Conservation (phyloP, 2,329 filamentous ascomycete genomes). For the Lachnum nothofagi region DNA sequence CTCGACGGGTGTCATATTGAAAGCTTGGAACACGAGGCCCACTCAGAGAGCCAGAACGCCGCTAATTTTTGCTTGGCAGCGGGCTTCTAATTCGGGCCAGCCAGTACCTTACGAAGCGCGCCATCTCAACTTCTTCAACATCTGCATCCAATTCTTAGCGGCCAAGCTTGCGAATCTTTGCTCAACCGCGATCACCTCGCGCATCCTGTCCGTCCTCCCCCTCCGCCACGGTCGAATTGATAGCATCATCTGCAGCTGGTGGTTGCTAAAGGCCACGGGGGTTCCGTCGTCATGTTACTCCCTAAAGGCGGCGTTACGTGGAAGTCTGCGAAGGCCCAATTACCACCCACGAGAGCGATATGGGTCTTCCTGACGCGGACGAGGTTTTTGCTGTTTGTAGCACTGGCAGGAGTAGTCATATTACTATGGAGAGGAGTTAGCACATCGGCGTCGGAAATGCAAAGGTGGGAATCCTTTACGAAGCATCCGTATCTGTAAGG, state of each 20-base stretch:
- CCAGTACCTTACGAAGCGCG: constrained; percentile 1
- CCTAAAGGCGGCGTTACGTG: constrained; percentile 86
- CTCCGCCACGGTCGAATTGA: constrained; percentile 24
- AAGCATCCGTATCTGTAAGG: constrained; percentile 2
- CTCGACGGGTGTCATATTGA: too few species aligned
- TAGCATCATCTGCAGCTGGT: constrained; percentile 31
- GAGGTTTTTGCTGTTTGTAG: constrained; percentile 70
- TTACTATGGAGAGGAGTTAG: constrained; percentile 85
- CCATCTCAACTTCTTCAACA: constrained; percentile 21
- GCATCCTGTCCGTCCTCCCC: constrained; percentile 13
- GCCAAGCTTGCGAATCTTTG: constrained; percentile 17
- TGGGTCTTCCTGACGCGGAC: constrained; percentile 68
- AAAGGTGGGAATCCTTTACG: constrained; percentile 56
- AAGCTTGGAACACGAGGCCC: too few species aligned
- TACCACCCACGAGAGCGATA: constrained; percentile 72
- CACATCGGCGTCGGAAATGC: constrained; percentile 77
- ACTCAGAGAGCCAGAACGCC: too few species aligned
- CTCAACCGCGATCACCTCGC: constrained; percentile 7
- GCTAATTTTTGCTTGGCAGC: neutral
- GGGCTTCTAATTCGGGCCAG: too few species aligned
- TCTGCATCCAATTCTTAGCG: constrained; percentile 13
- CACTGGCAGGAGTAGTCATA: constrained; percentile 64
- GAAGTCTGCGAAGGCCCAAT: constrained; percentile 77
- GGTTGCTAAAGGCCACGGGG: constrained; percentile 38
- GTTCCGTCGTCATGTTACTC: constrained; percentile 67